A percentile compares a stretch with the other conserved stretches of the same genome.
Evolutionary conservation across 2,329 filamentous ascomycete species (phyloP).

Genomic region (Alternaria rosae): DNA sequence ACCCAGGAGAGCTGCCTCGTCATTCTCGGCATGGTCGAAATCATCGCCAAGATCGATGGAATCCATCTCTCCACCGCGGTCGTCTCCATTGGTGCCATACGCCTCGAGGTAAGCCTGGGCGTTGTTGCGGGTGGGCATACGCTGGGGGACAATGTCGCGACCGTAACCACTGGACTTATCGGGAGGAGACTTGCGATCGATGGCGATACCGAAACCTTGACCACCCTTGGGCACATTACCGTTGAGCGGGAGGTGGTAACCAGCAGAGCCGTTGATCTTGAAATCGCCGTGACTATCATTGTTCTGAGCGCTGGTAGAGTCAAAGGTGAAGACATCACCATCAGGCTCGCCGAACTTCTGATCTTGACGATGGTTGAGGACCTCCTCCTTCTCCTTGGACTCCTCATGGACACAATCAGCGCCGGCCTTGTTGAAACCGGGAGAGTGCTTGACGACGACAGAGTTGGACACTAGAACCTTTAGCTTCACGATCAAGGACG

Average conservation of each 20-base stretch:
- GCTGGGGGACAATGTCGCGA: too few species aligned
- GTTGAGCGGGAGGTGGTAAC: not conserved
- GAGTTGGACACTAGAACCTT: not conserved
- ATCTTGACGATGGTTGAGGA: not conserved
- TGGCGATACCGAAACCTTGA: not conserved
- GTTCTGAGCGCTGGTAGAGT: not conserved
- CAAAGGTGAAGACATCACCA: not conserved
- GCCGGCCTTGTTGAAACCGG: not conserved
- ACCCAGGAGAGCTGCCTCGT: not conserved
- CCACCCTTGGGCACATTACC: not conserved
- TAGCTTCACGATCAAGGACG: constrained; percentile 19
- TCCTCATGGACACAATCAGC: not conserved
- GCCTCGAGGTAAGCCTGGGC: not conserved
- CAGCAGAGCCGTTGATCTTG: not conserved
- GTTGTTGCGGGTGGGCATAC: not conserved
- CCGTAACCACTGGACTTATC: too few species aligned
- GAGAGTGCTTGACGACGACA: not conserved
- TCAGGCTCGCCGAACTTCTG: not conserved
- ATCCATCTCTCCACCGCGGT: not conserved
- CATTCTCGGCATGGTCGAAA: not conserved
- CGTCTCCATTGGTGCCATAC: not conserved
- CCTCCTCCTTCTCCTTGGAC: not conserved
- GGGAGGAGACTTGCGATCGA: not conserved
- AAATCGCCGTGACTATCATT: not conserved
- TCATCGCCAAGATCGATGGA: not conserved